phyloP scores from a whole-genome alignment of 768 basidiomycete genomes.

The Termitomyces sp. region DNA sequence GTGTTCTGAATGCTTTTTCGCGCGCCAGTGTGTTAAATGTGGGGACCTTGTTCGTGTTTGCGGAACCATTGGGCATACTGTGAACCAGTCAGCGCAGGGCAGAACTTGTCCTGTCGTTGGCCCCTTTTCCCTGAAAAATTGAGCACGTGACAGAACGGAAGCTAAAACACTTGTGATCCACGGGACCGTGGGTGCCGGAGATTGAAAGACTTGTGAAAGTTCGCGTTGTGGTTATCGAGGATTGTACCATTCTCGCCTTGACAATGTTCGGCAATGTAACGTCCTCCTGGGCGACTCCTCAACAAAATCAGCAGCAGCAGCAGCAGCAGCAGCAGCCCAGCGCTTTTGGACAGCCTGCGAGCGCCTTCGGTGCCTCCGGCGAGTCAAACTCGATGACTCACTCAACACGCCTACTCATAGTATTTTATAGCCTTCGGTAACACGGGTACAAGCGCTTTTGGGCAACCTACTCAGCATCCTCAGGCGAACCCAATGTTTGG shows the following conservation, averaged over 20 bases:
- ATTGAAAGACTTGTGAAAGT: constrained; percentile 24
- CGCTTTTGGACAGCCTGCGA: constrained; percentile 65
- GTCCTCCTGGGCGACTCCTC: constrained; percentile 66
- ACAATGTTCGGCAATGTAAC: constrained; percentile 60
- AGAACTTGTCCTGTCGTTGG: no score
- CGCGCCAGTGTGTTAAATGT: constrained; percentile 82
- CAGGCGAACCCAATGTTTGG: constrained; percentile 82
- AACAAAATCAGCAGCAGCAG: constrained; percentile 54
- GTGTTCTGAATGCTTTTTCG: constrained; percentile 73
- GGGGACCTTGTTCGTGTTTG: constrained; percentile 29
- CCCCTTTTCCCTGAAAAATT: constrained; percentile 18
- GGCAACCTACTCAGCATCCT: constrained; percentile 48
- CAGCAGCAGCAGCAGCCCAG: constrained; percentile 41
- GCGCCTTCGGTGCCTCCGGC: constrained; percentile 53
- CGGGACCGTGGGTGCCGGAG: constrained; percentile 27
- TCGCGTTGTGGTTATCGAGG: constrained; percentile 9
- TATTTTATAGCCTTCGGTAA: constrained; percentile 43
- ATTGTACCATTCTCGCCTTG: constrained; percentile 6
- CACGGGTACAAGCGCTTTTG: constrained; percentile 49
- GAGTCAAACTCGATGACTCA: constrained; percentile 22
- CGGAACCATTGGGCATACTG: constrained; percentile 49
- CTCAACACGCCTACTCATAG: constrained; percentile 15
- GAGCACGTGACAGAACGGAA: constrained; percentile 24
- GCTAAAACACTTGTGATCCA: constrained; percentile 3
- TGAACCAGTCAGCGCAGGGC: constrained; percentile 1